These are phyloP conservation scores for Kewa caespitosa DNA, from an alignment of 179 eudicot genomes.

Conservation along the genomic window DNA sequence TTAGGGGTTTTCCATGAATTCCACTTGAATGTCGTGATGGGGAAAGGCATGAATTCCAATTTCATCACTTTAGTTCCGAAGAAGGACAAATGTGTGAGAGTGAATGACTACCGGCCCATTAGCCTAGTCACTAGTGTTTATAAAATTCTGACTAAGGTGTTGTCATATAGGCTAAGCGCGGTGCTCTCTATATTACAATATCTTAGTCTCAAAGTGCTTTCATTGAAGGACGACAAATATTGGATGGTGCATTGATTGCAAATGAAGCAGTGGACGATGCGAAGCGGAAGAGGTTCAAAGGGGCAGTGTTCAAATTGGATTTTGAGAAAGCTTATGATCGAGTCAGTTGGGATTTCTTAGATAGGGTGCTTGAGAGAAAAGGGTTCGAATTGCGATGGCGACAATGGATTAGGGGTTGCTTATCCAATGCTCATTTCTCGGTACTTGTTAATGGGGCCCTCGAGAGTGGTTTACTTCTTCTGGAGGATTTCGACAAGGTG, in stretches of 20 bases:
- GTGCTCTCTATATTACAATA: background rate
- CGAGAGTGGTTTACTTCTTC: background rate
- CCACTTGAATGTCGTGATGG: background rate
- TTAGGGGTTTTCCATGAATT: background rate
- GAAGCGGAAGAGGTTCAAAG: background rate
- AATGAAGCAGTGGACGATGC: background rate
- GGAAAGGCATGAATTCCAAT: background rate
- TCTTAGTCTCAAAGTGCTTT: background rate
- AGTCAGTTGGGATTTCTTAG: background rate
- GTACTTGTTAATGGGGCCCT: background rate
- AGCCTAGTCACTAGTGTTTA: background rate
- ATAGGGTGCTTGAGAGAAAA: background rate
- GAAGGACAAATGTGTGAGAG: background rate
- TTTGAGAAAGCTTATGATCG: background rate
- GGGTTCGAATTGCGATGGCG: background rate
- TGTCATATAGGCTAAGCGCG: background rate
- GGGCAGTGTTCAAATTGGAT: constrained; percentile 2
- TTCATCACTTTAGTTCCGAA: background rate
- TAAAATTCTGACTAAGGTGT: background rate
- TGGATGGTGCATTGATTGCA: background rate
- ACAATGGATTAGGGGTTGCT: background rate
- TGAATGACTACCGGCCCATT: background rate
- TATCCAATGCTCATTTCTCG: background rate
- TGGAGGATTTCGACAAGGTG: background rate
- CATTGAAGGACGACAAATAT: background rate